phyloP scores from a whole-genome alignment of 106 monocot genomes.

The Gastrodia elata region DNA sequence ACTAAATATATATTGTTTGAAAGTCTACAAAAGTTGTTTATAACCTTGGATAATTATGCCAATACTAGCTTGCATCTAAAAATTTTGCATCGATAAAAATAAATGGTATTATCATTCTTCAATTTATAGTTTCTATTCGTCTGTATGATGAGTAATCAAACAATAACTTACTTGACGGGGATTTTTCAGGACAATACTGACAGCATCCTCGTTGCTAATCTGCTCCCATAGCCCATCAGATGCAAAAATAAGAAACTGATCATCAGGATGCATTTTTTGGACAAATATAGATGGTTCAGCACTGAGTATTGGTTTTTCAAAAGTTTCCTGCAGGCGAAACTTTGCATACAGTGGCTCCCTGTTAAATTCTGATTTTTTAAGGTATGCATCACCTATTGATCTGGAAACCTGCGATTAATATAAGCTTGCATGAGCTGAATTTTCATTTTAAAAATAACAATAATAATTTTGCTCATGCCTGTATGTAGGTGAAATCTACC shows the following conservation, averaged over 20 bases:
- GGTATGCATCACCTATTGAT: conserved; percentile 71
- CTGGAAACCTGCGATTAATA: conserved; percentile 46
- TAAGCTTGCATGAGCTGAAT: background rate
- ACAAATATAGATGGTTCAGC: conserved; percentile 55
- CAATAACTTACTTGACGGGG: conserved; percentile 45
- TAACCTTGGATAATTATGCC: no score
- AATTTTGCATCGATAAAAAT: no score
- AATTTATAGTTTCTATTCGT: background rate
- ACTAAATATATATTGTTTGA: no score
- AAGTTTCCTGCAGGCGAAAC: conserved; percentile 35
- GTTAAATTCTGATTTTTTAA: conserved; percentile 69
- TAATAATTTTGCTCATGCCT: background rate
- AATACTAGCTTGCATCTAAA: no score
- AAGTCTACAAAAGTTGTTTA: no score
- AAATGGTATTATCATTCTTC: background rate
- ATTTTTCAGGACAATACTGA: conserved; percentile 34
- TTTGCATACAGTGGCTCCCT: conserved; percentile 41
- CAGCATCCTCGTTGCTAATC: conserved; percentile 61
- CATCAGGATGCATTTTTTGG: conserved; percentile 44
- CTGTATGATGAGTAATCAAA: background rate
- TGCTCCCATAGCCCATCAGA: conserved; percentile 88
- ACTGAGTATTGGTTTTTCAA: conserved; percentile 48
- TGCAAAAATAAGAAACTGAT: conserved; percentile 71
- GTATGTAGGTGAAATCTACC: conserved; percentile 7
- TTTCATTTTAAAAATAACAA: no score